Base-by-base conservation (phyloP, 371 early-diverging fungal genomes). In the Rhizopus microsporus region DNA sequence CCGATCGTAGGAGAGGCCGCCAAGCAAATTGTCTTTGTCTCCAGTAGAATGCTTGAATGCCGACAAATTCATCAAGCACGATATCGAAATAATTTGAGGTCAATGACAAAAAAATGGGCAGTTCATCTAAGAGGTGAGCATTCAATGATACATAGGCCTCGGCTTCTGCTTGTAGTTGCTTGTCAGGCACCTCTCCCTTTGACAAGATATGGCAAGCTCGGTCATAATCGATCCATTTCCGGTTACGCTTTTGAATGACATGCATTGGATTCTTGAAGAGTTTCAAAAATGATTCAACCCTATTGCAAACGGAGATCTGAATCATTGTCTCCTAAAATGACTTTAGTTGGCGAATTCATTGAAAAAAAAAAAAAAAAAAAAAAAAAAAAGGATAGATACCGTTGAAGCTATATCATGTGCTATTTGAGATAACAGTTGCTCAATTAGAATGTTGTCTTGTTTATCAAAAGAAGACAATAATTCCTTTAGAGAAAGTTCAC, bases 191-290 rank as follows among this genome's bases (percentile, higher is more conserved):
- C 38, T 88, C 85, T 0, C 86, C 88, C 55, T 78, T 83, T 9
- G 72, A 78, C 52, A 77, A 81, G 57, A 86, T 80, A 55, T 75
- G 77, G 34, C 76, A 67, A 4, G 75, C 84, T 10, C 89, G 81
- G 57, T 91, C 90, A 65, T 86, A 88, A 64, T 93, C 93, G 34
- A 93, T 65, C 46, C 85, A 63, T 56, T 93, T 93, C 56, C 84
- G 74, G 4, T 87, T 85, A 6, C 93, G 74, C 59, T 93, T 93
- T 60, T 81, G 82, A 69, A 91, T 90, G 13, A 93, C 84, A 49
- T 86, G 80, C 12, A 71, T 62, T 12, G 92, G 92, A 17, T 85
- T 88, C 44, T 84, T 79, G 68, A 88, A 91, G 17, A 79, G 71
- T 31, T 69, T 74, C 16, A 88, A 57, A 54, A 88, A 82, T 4